Conservation (phyloP, 23 red algal genomes). For the Gracilaria domingensis region DNA sequence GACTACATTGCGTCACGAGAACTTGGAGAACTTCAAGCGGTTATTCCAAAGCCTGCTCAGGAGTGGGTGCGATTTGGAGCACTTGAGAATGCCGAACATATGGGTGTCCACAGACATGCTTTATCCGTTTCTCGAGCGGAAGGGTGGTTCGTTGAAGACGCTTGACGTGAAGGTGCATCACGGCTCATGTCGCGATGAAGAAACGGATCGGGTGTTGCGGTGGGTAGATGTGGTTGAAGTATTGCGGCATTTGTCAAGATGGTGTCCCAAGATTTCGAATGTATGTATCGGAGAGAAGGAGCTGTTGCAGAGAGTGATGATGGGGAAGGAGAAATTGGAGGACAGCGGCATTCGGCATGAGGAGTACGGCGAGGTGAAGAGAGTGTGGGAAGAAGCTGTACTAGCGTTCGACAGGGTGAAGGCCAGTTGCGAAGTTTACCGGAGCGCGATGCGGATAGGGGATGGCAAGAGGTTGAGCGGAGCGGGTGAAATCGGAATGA, state of each 20-base stretch:
- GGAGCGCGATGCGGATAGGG: background rate
- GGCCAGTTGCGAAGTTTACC: background rate
- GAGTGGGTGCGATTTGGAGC: background rate
- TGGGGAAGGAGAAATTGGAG: background rate
- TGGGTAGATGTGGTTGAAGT: background rate
- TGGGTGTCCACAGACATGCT: slow-evolving; percentile 6
- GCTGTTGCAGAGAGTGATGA: background rate
- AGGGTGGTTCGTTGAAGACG: slow-evolving; percentile 2
- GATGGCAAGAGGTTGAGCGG: background rate
- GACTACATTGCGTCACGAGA: background rate
- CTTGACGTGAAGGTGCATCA: slow-evolving; percentile 27
- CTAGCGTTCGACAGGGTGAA: background rate
- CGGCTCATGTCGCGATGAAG: background rate
- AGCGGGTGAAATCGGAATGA: background rate
- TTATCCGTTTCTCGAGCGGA: background rate
- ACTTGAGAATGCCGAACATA: slow-evolving; percentile 22
- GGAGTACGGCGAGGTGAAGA: background rate
- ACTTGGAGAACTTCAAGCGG: background rate
- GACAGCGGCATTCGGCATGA: background rate
- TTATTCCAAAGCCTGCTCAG: background rate
- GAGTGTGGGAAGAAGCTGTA: background rate
- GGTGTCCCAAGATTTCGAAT: background rate
- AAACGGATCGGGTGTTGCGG: background rate
- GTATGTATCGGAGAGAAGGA: background rate
- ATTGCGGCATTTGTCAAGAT: background rate